Base-by-base conservation (phyloP, 352 stramenopile species). In the Phytopythium mirpurense region DNA sequence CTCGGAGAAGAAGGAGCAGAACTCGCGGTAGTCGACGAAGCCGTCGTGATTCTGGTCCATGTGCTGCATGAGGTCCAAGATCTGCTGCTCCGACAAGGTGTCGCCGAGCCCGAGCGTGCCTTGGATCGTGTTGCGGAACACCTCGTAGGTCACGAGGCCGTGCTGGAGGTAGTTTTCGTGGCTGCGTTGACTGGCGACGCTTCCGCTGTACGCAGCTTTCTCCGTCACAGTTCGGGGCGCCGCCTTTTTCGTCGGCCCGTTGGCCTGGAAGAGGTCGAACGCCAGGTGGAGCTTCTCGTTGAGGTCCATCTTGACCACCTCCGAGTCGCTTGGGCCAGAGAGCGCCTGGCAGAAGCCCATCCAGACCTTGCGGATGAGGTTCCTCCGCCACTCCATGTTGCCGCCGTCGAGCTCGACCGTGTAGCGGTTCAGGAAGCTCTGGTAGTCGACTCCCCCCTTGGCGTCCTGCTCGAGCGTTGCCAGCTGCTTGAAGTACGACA, bases 41-140 rank as follows among this genome's bases (percentile, higher is more conserved):
- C 85, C 88, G 49, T 97, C 89, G 48, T 88, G 74, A 37, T 97
- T 94, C 43, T 88, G 75, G 60, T 97, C 90, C 52, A 97, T 83
- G 45, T 92, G 79, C 54, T 95, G 78, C 90, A 97, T 97, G 23
- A 97, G 60, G 58, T 97, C 90, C 24, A 96, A 96, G 18, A 96
- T 93, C 62, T 97, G 86, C 43, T 94, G 81, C 57, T 94, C 86
- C 15, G 84, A 93, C 6, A 97, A 69, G 0, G 68, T 82, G 23
- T 76, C 68, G 1, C 61, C 56, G 0, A 92, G 63, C 14, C 78
- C 68, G 7, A 92, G 57, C 18, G 74, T 78, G 10, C 63, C 67
- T 59, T 88, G 78, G 23, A 92, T 74, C 12, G 81, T 92, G 7
- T 72, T 72, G 6, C 81, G 76, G 35, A 92, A 92, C 29, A 88